Evolutionary conservation across 306 rosid species (phyloP).

Genomic region (Heteromeles arbutifolia): DNA sequence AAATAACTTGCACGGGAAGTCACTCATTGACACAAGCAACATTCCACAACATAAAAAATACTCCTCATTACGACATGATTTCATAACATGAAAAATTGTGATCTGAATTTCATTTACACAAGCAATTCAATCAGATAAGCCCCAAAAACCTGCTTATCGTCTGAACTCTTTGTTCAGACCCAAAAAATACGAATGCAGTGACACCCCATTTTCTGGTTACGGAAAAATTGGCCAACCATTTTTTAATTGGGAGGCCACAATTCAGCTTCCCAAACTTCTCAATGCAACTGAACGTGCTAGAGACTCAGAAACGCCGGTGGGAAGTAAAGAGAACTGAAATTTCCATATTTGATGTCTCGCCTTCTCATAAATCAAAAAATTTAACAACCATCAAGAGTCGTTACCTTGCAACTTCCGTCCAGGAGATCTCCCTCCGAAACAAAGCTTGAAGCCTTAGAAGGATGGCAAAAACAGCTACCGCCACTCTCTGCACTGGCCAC

Average conservation of each 20-base stretch:
- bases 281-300: not conserved
- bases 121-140: conserved; percentile 60
- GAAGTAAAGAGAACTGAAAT: conserved; percentile 2
- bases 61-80: not conserved
- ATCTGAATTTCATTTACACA: conserved; percentile 34
- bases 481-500: conserved; percentile 81
- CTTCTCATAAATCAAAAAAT: not conserved
- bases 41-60: not conserved
- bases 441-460: not conserved
- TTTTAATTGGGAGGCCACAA: conserved; percentile 3
- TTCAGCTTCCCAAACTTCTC: conserved; percentile 10
- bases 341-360: conserved; percentile 9
- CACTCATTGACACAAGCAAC: not conserved
- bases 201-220: conserved; percentile 2
- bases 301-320: not conserved
- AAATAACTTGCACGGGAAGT: no score
- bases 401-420: conserved; percentile 9
- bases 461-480: conserved; percentile 22
- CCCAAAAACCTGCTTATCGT: conserved; percentile 56
- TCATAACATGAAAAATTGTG: not conserved
- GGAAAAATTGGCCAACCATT: conserved; percentile 15
- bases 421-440: not conserved
- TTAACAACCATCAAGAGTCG: not conserved
- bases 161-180: conserved; percentile 5
- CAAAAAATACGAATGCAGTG: conserved; percentile 14